Evolutionary conservation across 2,329 filamentous ascomycete genomes (phyloP).

Genomic region (Exophiala sp.): DNA sequence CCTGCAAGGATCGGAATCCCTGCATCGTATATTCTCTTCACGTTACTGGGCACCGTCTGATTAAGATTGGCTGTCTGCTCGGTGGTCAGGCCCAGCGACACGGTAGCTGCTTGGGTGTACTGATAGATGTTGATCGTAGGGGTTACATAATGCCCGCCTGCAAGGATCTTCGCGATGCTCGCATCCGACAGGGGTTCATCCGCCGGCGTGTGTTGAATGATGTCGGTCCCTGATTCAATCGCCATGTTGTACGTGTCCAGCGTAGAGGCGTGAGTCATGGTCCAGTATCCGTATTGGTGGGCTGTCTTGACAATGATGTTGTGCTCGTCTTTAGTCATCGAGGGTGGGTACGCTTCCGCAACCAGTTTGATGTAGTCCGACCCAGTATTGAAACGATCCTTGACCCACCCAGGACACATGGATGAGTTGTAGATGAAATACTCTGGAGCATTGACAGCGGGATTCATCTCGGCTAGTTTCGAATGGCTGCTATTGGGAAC

Average conservation of each 20-base stretch:
- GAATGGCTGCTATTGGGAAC: too few species aligned
- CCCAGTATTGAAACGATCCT: too few species aligned
- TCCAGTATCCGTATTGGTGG: background rate
- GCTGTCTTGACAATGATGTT: background rate
- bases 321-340: background rate
- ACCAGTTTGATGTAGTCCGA: background rate
- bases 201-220: background rate
- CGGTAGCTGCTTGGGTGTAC: background rate
- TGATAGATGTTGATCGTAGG: background rate
- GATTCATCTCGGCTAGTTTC: too few species aligned
- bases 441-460: too few species aligned
- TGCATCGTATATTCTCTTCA: slow-evolving; percentile 7
- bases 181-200: background rate
- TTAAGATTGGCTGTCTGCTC: background rate
- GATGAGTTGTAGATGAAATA: too few species aligned
- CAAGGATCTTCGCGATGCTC: background rate
- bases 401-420: too few species aligned
- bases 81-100: too few species aligned
- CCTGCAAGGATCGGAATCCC: slow-evolving; percentile 26
- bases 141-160: background rate
- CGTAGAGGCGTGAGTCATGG: background rate
- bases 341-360: background rate
- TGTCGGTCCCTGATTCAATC: background rate
- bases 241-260: background rate
- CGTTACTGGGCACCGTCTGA: background rate